Conservation (phyloP, 148 eudicot genomes). For the Dysphania ambrosioides region DNA sequence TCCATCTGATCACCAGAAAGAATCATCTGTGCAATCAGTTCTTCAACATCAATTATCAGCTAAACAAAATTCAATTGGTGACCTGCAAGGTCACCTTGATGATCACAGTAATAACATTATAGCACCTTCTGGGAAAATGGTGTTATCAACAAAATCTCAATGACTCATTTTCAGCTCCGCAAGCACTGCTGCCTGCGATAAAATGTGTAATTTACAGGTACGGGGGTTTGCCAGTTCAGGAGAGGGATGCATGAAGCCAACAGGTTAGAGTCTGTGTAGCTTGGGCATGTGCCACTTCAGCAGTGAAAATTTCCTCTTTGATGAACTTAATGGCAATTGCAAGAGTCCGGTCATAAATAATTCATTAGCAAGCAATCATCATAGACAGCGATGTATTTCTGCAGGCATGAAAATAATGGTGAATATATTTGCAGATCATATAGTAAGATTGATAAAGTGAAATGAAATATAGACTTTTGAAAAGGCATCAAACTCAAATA, state of each 20-base stretch:
- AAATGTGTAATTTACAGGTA: conserved; percentile 9
- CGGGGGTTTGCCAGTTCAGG: conserved; percentile 3
- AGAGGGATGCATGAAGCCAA: not conserved
- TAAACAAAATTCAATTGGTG: conserved; percentile 23
- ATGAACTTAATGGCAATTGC: not conserved
- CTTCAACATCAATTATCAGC: conserved; percentile 13
- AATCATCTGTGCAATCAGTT: conserved; percentile 28
- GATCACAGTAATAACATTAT: conserved; percentile 10
- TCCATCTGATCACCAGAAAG: conserved; percentile 25
- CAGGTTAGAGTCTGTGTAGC: not conserved
- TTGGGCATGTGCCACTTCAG: conserved; percentile 12
- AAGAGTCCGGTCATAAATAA: not conserved
- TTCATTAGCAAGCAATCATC: conserved; percentile 4
- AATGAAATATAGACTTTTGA: not conserved
- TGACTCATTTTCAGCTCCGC: conserved; percentile 15
- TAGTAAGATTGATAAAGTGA: not conserved
- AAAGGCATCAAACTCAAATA: not conserved
- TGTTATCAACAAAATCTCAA: conserved; percentile 15
- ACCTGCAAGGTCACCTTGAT: conserved; percentile 23
- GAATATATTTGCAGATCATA: not conserved
- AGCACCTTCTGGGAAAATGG: conserved; percentile 9
- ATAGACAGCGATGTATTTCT: conserved; percentile 11
- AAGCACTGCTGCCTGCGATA: not conserved
- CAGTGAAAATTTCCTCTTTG: not conserved
- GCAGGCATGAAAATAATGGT: conserved; percentile 21